A percentile compares a stretch with the other conserved stretches of the same genome.
Evolutionary conservation across 768 basidiomycete species (phyloP).

Genomic region (Russula griseocarnosa): DNA sequence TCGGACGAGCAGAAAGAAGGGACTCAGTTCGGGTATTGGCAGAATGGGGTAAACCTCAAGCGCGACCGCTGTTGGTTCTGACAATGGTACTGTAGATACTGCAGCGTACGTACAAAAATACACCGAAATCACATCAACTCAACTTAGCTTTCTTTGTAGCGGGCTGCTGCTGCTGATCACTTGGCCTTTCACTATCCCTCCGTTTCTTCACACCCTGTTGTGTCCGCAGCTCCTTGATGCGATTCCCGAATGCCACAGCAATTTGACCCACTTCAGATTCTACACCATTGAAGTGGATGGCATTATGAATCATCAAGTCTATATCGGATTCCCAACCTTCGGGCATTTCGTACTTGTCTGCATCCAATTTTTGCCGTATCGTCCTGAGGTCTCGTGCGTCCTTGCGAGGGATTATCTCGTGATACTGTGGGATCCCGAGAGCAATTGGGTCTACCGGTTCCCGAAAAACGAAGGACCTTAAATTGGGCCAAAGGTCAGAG

Average conservation of each 20-base stretch:
- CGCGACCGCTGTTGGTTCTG: neutral
- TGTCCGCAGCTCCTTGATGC: conserved; percentile 51
- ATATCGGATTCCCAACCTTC: conserved; percentile 83
- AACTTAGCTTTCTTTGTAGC: conserved; percentile 63
- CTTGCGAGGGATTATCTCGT: conserved; percentile 77
- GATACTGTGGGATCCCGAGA: conserved; percentile 83
- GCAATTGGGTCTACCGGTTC: conserved; percentile 86
- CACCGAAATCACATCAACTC: conserved; percentile 38
- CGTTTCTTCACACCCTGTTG: conserved; percentile 57
- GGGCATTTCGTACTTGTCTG: conserved; percentile 73
- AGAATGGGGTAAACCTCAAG: neutral
- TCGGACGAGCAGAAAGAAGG: neutral
- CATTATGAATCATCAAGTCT: conserved; percentile 84
- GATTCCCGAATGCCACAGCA: conserved; percentile 48
- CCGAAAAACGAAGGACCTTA: conserved; percentile 71
- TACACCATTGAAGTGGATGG: conserved; percentile 80
- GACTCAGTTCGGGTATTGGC: neutral
- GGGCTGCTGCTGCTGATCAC: conserved; percentile 51
- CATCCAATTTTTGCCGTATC: conserved; percentile 76
- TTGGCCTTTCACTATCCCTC: conserved; percentile 66
- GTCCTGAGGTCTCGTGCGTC: conserved; percentile 83
- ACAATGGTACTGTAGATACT: neutral
- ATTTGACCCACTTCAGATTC: conserved; percentile 75
- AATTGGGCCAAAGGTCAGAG: conserved; percentile 2
- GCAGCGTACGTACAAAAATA: neutral